Evolutionary conservation across 805 yeast genomes (phyloP).

Genomic region (Starmerella ratchasimensis): DNA sequence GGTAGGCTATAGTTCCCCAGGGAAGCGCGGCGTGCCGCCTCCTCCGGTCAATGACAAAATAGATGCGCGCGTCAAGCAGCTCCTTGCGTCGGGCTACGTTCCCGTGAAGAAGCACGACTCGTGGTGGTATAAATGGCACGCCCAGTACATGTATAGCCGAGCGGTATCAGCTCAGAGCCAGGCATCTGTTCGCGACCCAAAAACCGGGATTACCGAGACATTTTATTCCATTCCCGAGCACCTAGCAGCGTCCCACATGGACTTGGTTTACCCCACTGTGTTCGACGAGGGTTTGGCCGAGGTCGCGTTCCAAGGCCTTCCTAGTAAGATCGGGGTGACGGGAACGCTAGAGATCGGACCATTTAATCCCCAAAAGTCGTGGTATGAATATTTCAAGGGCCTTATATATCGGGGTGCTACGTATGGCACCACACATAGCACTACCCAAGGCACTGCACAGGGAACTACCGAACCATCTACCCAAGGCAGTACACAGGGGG

Average conservation of each 20-base stretch:
- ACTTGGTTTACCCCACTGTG: slow-evolving; percentile 64
- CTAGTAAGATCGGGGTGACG: slow-evolving; percentile 71
- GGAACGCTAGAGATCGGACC: slow-evolving; percentile 52
- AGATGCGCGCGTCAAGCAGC: too few species aligned
- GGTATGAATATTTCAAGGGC: too few species aligned
- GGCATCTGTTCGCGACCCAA: slow-evolving; percentile 4
- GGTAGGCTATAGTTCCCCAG: too few species aligned
- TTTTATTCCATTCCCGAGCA: slow-evolving; percentile 8
- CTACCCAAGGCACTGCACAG: too few species aligned
- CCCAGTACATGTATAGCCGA: slow-evolving; percentile 13
- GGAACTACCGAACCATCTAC: neutral
- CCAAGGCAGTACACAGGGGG: neutral
- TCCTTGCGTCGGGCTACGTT: too few species aligned
- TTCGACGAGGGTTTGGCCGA: slow-evolving; percentile 60
- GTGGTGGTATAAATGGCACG: slow-evolving; percentile 4
- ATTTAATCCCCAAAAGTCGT: neutral
- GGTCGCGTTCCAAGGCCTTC: slow-evolving; percentile 66
- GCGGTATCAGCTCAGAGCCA: slow-evolving; percentile 2
- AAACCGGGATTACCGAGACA: slow-evolving; percentile 9
- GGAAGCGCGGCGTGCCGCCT: too few species aligned
- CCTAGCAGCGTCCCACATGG: slow-evolving; percentile 45
- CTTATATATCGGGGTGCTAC: too few species aligned
- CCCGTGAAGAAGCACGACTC: neutral
- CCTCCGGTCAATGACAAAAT: too few species aligned
- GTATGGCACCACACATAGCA: slow-evolving; percentile 1